phyloP scores from a whole-genome alignment of 2,329 filamentous ascomycete species.

The Elsinoe arachidis region DNA sequence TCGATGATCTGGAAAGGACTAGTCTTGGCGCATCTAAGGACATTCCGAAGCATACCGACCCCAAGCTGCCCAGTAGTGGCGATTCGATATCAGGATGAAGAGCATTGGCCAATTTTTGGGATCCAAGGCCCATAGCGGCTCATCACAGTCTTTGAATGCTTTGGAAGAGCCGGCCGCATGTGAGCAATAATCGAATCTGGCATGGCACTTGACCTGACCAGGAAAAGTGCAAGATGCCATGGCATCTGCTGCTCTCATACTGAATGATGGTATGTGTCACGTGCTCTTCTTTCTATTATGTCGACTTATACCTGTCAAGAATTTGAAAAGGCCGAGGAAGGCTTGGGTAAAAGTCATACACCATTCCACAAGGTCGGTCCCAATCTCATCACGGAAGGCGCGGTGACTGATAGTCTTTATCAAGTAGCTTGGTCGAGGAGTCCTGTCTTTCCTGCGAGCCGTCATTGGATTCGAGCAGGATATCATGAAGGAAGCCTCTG shows the following conservation, averaged over 20 bases:
- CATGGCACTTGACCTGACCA: constrained; percentile 15
- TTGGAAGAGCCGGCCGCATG: constrained; percentile 51
- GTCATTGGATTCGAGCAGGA: constrained; percentile 88
- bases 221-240: constrained; percentile 38
- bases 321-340: constrained; percentile 70
- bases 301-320: constrained; percentile 38
- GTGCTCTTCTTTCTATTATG: neutral
- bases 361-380: constrained; percentile 66
- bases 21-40: too few relatives aligned
- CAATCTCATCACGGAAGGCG: constrained; percentile 7
- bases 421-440: constrained; percentile 61
- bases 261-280: constrained; percentile 32
- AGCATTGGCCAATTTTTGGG: constrained; percentile 33
- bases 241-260: constrained; percentile 25
- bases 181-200: constrained; percentile 29
- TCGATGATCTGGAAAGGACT: too few relatives aligned
- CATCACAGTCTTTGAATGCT: constrained; percentile 49
- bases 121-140: constrained; percentile 29
- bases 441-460: constrained; percentile 76
- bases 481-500: constrained; percentile 74
- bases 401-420: neutral
- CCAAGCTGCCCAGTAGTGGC: neutral
- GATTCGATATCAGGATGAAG: constrained; percentile 9
- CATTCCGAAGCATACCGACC: neutral
- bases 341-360: constrained; percentile 63